Base-by-base conservation (phyloP, 2,329 filamentous ascomycete species). In the Xylariaceae sp. region DNA sequence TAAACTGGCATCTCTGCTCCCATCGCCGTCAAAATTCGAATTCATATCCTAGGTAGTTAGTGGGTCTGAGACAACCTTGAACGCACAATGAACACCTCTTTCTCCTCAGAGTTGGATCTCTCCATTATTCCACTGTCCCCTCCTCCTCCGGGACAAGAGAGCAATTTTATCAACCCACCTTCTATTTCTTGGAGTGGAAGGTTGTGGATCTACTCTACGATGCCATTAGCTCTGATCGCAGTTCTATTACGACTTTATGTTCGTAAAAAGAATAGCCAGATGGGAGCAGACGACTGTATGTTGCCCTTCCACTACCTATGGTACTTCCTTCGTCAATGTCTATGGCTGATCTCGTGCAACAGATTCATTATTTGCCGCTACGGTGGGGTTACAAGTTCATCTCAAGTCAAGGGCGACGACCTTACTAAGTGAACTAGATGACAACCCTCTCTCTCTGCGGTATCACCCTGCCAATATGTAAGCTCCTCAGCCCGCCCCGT, bases 241-340 rank as follows among this genome's bases (percentile, higher is more conserved):
- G 30, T 46, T 46, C 5, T 12, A 10, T 29, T 46, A 15, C 43
- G 43, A 4, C 15, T 46, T 9, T 46, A 46, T 9, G 41, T 49
- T 18, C 46, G 46, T 22, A 9, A 40, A 4, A 18, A 32, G 3
- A 48, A 40, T 16, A 19, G 34, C 21, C 46, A 48, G 32, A 21
- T 48, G 36, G 34, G 46, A 39, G 29, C 22, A 26, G 46, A 48
- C 16, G 46, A 48, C 21, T 32, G 46, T 48, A 48, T 29, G 15
- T 46, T 26, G 26, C 26, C 4, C 4, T 26, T 26, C 4, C 26
- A 26, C 26, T 4, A 21, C 7, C 43, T 46, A 15, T 12, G 16
- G 9, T 4, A 12, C 29, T n/a, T 12, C 9, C n/a, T 12, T 44
- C 9, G 12, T 44, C 21, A n/a, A 26, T 8, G 15, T 19, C 19